Base-by-base conservation (phyloP, 768 basidiomycete species). In the Hemileccinum rubropunctum region DNA sequence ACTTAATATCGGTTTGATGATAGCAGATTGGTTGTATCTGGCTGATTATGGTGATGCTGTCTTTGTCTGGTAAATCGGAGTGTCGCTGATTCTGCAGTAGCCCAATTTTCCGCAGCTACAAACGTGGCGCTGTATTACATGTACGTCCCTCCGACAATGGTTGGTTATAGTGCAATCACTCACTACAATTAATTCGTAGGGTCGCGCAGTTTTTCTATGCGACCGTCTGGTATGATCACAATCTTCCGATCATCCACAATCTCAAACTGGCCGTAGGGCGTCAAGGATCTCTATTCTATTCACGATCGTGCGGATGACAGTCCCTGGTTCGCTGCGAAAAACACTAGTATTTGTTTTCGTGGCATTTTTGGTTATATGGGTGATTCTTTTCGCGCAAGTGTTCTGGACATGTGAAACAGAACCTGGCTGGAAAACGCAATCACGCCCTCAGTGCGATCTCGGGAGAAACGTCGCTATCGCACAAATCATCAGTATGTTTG, bases 171-270 rank as follows among this genome's bases (percentile, higher is more conserved):
- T 6, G 23, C 23, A 23, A 23, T 6, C 6, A 23, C 13, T 17
- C 23, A n/a, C n/a, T n/a, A n/a, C n/a, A 36, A 15, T 6, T 8
- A 17, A n/a, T 36, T 36, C 23, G n/a, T 18, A 45, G 44, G 42
- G 12, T 50, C 14, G 49, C 49, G 1, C 36, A 50, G 42, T 50
- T 50, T n/a, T 50, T 50, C 28, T 50, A 50, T 30, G 42, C 49
- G 14, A 17, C 37, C 3, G 30, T 50, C 28, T 50, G 49, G 49
- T 50, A 32, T 12, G 49, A 27, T 13, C 7, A 23, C 3, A 2
- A 13, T 20, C 28, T 33, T 20, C 9, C 27, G 13, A 9, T 17
- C 48, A 7, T 27, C 33, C 20, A 7, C 15, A 20, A 20, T 44
- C 48, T 49, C 15, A 44, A 8, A 44, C 4, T 15, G 13, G 11